These are phyloP conservation scores for Xeromyces bisporus DNA, from an alignment of 495 filamentous ascomycete species.

Conservation along the genomic window DNA sequence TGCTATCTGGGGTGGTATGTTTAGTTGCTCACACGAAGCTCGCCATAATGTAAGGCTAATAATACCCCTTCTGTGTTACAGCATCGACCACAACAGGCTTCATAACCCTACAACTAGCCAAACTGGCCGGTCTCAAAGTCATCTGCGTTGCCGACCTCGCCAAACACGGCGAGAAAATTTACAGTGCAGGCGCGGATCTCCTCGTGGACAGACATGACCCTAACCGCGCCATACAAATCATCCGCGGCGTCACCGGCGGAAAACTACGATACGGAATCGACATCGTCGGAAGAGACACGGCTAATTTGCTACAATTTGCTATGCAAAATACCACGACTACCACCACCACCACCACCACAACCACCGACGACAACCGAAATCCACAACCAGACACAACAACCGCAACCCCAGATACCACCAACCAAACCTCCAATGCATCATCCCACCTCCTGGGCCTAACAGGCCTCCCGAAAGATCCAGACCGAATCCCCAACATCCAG, in stretches of 20 bases:
- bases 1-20: conserved; percentile 50
- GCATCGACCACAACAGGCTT: conserved; percentile 46
- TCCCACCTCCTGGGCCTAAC: conserved; percentile 46
- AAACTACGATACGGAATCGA: conserved; percentile 47
- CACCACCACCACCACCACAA: conserved; percentile 5
- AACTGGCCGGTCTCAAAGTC: conserved; percentile 38
- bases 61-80: too few relatives aligned
- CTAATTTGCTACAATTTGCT: conserved; percentile 30
- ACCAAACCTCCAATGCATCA: conserved; percentile 6
- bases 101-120: conserved; percentile 42
- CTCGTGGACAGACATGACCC: conserved; percentile 45
- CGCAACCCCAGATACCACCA: conserved; percentile 29
- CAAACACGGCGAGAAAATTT: conserved; percentile 39
- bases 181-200: conserved; percentile 35
- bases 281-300: conserved; percentile 41
- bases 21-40: conserved; percentile 1
- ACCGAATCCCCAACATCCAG: conserved; percentile 18
- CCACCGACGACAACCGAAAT: conserved; percentile 40
- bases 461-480: conserved; percentile 37
- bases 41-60: too few relatives aligned
- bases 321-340: conserved; percentile 16
- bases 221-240: conserved; percentile 41
- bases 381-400: conserved; percentile 42
- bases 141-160: conserved; percentile 44
- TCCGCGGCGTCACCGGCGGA: conserved; percentile 32